A percentile compares a stretch with the other conserved stretches of the same genome.
Conservation (phyloP, 2,329 filamentous ascomycete genomes). For the Colletotrichum sojae region DNA sequence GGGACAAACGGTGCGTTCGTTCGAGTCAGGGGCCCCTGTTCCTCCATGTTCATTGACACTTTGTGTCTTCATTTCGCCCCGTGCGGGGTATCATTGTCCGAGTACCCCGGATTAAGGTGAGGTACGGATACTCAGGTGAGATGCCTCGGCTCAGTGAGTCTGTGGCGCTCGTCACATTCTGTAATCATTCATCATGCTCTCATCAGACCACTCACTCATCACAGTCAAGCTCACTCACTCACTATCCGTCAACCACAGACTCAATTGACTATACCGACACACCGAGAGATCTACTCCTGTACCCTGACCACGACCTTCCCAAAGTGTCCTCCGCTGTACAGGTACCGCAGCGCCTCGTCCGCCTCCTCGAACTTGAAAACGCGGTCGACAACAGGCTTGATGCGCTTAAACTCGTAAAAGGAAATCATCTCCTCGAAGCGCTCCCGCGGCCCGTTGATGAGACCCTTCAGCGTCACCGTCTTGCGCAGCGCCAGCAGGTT, state of each 20-base stretch:
- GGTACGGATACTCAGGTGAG: background rate
- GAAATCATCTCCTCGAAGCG: slow-evolving; percentile 68
- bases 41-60: background rate
- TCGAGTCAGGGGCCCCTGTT: slow-evolving; percentile 22
- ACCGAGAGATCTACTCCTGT: slow-evolving; percentile 42
- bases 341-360: slow-evolving; percentile 65
- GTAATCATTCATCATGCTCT: background rate
- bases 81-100: slow-evolving; percentile 25
- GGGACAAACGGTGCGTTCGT: background rate
- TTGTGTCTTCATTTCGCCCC: background rate
- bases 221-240: background rate
- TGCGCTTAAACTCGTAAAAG: slow-evolving; percentile 60
- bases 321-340: slow-evolving; percentile 68
- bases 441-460: slow-evolving; percentile 72
- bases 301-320: slow-evolving; percentile 69
- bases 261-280: background rate
- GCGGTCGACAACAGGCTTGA: slow-evolving; percentile 63
- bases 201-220: background rate
- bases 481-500: slow-evolving; percentile 67
- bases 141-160: slow-evolving; percentile 35
- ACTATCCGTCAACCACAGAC: background rate
- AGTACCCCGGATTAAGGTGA: slow-evolving; percentile 3
- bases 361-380: slow-evolving; percentile 63
- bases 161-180: background rate
- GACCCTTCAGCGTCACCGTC: slow-evolving; percentile 65